phyloP scores from a whole-genome alignment of 1,284 basidiomycete species.

The Cystobasidium slooffiae region DNA sequence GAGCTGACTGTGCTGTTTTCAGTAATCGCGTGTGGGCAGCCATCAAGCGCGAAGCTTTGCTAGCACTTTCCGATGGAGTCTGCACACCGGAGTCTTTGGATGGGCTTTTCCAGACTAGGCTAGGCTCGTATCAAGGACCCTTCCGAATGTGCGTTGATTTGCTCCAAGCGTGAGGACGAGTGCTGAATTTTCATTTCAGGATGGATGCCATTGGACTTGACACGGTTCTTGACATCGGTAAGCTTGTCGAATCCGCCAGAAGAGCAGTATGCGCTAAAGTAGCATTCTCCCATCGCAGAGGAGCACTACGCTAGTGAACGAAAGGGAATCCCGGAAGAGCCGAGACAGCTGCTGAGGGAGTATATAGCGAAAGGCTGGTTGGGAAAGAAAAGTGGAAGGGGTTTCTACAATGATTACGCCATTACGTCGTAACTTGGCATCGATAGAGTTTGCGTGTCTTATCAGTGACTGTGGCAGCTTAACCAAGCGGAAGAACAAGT shows the following conservation, averaged over 20 bases:
- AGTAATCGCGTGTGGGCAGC: conserved; percentile 41
- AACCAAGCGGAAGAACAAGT: no score
- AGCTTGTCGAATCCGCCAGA: neutral
- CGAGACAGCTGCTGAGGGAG: conserved; percentile 13
- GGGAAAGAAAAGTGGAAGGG: conserved; percentile 76
- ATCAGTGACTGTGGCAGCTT: no score
- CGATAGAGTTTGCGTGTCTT: no score
- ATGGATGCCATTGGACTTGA: conserved; percentile 29
- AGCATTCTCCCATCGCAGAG: neutral
- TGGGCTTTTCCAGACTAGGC: conserved; percentile 3
- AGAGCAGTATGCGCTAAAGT: neutral
- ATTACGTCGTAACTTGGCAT: no score
- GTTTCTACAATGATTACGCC: conserved; percentile 67
- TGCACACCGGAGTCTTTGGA: conserved; percentile 20
- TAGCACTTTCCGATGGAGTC: conserved; percentile 26
- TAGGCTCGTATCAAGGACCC: conserved; percentile 21
- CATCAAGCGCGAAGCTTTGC: conserved; percentile 34
- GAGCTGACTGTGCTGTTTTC: neutral
- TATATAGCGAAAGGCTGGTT: conserved; percentile 67
- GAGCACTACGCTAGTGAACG: conserved; percentile 28
- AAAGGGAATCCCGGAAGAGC: conserved; percentile 7
- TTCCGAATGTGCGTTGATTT: conserved; percentile 16
- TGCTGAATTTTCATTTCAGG: neutral
- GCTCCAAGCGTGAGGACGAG: neutral
- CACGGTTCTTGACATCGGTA: conserved; percentile 18